Conservation (phyloP, 805 yeast species). For the Hanseniaspora pseudoguilliermondii region DNA sequence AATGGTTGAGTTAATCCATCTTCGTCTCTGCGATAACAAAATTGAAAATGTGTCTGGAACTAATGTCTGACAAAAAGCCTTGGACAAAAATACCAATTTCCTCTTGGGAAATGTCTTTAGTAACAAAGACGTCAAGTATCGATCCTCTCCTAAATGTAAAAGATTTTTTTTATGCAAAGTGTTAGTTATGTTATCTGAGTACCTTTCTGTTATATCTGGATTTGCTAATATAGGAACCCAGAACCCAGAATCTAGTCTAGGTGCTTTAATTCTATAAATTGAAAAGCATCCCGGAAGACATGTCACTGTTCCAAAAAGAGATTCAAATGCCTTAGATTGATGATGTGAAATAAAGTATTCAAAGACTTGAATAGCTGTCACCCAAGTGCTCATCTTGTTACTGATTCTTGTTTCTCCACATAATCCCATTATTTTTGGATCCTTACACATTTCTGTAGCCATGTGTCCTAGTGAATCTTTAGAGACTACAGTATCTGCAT, state of each 20-base stretch:
- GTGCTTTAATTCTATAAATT: constrained; percentile 81
- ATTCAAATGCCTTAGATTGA: constrained; percentile 86
- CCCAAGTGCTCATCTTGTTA: constrained; percentile 74
- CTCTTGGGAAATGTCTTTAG: constrained; percentile 79
- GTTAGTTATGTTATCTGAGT: constrained; percentile 72
- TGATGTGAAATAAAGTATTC: constrained; percentile 90
- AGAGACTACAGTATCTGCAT: constrained; percentile 81
- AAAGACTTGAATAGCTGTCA: constrained; percentile 83
- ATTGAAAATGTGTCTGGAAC: constrained; percentile 77
- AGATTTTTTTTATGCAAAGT: constrained; percentile 79
- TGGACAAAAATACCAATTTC: constrained; percentile 73
- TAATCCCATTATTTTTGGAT: constrained; percentile 77
- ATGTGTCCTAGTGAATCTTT: constrained; percentile 83
- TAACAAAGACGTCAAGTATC: constrained; percentile 75
- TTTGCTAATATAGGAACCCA: constrained; percentile 93
- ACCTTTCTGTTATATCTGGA: constrained; percentile 86
- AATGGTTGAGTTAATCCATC: constrained; percentile 93
- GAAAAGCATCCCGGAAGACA: constrained; percentile 94
- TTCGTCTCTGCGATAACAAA: constrained; percentile 79
- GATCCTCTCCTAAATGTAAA: constrained; percentile 78
- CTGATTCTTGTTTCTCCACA: constrained; percentile 93
- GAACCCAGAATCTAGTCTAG: constrained; percentile 62
- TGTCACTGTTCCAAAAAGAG: constrained; percentile 89
- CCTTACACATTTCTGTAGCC: constrained; percentile 79
- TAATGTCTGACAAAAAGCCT: constrained; percentile 82